These are phyloP conservation scores for Xylaria sp. DNA, from an alignment of 2,329 filamentous ascomycete species.

Conservation along the genomic window DNA sequence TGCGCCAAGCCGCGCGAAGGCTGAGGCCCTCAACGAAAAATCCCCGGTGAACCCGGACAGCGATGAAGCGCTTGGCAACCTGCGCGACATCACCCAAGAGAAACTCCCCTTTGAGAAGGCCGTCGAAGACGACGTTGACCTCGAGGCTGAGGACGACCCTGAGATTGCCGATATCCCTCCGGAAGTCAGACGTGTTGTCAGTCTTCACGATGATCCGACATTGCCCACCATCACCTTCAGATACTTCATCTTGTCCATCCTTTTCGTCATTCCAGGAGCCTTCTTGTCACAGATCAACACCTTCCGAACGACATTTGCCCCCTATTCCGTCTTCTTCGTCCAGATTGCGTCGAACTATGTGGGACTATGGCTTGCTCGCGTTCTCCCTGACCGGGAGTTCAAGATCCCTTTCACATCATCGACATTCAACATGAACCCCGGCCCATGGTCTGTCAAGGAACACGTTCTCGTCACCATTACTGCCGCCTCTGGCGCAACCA, in stretches of 20 bases:
- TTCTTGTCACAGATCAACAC: slow-evolving; percentile 52
- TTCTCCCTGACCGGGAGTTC: slow-evolving; percentile 44
- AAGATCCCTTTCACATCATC: slow-evolving; percentile 42
- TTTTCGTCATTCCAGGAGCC: slow-evolving; percentile 54
- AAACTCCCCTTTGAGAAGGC: slow-evolving; percentile 23
- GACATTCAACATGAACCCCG: slow-evolving; percentile 50
- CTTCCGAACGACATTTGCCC: slow-evolving; percentile 52
- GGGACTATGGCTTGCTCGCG: slow-evolving; percentile 47
- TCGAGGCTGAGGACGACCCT: slow-evolving; percentile 41
- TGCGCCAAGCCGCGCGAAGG: slow-evolving; percentile 8
- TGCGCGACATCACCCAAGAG: slow-evolving; percentile 6
- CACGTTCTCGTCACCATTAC: slow-evolving; percentile 53
- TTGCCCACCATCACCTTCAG: slow-evolving; percentile 55
- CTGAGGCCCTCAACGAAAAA: neutral
- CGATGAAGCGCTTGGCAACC: neutral
- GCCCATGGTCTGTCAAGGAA: slow-evolving; percentile 53
- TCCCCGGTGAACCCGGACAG: neutral
- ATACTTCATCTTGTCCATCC: slow-evolving; percentile 49
- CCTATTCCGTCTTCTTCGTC: slow-evolving; percentile 58
- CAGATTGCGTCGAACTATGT: slow-evolving; percentile 53
- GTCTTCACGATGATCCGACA: slow-evolving; percentile 50
- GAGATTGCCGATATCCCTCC: slow-evolving; percentile 49
- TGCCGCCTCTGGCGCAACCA: slow-evolving; percentile 47
- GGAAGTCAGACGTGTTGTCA: slow-evolving; percentile 53
- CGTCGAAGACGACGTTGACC: slow-evolving; percentile 26